These are phyloP conservation scores for Botryobasidium botryosum DNA, from an alignment of 768 basidiomycete species.

Conservation along the genomic window DNA sequence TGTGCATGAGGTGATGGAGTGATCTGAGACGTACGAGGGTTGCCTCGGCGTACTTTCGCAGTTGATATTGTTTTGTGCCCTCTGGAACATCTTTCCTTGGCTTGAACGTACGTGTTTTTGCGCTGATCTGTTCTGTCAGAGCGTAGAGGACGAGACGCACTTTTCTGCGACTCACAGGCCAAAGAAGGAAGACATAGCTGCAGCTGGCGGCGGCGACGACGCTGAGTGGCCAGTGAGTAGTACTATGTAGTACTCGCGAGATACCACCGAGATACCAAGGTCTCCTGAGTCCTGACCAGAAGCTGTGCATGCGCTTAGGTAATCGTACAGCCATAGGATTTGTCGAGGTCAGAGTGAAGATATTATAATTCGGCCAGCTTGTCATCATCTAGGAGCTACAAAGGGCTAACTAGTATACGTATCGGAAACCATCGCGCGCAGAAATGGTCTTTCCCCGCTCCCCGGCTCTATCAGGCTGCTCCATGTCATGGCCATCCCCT, in stretches of 20 bases:
- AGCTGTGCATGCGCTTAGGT: too few species aligned
- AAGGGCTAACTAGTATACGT: too few species aligned
- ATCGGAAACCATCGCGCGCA: too few species aligned
- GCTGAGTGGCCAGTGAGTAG: neutral
- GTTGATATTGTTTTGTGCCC: constrained; percentile 94
- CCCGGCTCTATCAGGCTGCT: too few species aligned
- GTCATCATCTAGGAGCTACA: too few species aligned
- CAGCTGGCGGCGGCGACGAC: neutral
- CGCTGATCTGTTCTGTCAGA: constrained; percentile 29
- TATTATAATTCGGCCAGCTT: too few species aligned
- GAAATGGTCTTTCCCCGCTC: too few species aligned
- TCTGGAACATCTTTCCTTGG: constrained; percentile 89
- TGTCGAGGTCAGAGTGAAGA: too few species aligned
- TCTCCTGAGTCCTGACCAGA: too few species aligned
- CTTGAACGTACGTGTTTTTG: constrained; percentile 90
- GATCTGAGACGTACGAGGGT: constrained; percentile 42
- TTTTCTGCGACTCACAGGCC: constrained; percentile 41
- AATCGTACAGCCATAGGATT: too few species aligned
- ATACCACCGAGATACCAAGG: too few species aligned
- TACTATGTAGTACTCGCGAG: neutral
- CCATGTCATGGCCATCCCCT: too few species aligned
- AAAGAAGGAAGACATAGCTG: constrained; percentile 91
- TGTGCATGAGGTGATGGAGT: neutral
- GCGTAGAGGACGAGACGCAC: constrained; percentile 4
- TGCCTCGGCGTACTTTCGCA: constrained; percentile 96